Percentiles rank a stretch among this genome's conserved stretches.
Conservation (phyloP, 768 basidiomycete genomes). For the Mycena epipterygia region DNA sequence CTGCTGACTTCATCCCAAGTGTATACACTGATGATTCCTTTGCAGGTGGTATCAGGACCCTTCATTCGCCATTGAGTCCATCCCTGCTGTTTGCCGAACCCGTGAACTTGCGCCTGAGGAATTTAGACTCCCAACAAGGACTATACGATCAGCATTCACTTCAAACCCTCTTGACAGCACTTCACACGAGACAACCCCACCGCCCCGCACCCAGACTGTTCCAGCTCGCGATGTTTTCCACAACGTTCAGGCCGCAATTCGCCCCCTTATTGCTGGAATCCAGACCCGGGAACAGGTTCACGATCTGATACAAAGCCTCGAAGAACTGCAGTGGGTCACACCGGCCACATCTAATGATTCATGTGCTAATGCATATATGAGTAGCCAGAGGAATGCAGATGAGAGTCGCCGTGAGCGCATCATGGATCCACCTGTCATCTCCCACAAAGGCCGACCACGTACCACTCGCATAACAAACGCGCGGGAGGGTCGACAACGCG, state of each 20-base stretch:
- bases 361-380: background rate
- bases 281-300: background rate
- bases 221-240: conserved; percentile 8
- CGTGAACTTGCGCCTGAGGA: background rate
- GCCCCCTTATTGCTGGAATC: background rate
- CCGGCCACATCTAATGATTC: background rate
- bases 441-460: background rate
- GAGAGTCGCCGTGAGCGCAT: no score
- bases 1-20: no score
- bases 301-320: conserved; percentile 4
- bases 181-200: background rate
- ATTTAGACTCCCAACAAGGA: background rate
- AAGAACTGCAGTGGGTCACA: background rate
- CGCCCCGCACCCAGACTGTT: background rate
- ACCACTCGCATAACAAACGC: background rate
- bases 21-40: background rate
- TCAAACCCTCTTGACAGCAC: conserved; percentile 9
- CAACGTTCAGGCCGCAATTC: conserved; percentile 8
- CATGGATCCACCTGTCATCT: no score
- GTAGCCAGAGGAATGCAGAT: no score
- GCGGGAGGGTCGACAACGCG: background rate
- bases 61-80: background rate
- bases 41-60: conserved; percentile 16
- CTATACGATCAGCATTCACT: background rate
- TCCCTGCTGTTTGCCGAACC: background rate